Evolutionary conservation across 169 alveolate genomes (phyloP).

Genomic region (Gregarina niphandrodes): DNA sequence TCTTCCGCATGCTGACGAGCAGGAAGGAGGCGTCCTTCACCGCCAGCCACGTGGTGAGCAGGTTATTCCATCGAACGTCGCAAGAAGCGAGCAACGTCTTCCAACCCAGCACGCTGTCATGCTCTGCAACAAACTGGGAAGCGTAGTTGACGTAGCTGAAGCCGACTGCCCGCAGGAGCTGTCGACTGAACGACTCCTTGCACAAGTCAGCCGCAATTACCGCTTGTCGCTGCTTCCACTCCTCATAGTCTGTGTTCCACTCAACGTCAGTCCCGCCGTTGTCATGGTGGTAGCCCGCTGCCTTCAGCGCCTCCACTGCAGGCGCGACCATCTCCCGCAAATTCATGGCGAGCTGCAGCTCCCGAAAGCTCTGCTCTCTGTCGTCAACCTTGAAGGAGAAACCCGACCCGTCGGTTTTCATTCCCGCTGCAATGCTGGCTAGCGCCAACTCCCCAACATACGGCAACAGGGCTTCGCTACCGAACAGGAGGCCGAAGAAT

Average conservation of each 20-base stretch:
- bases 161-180: conserved; percentile 52
- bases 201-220: conserved; percentile 21
- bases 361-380: neutral
- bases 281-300: too few species aligned
- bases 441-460: conserved; percentile 53
- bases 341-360: conserved; percentile 14
- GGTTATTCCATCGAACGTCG: too few species aligned
- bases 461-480: conserved; percentile 56
- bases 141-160: conserved; percentile 64
- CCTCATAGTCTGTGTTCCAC: neutral
- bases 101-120: too few species aligned
- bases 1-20: too few species aligned
- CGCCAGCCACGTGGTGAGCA: too few species aligned
- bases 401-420: neutral
- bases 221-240: neutral
- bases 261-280: too few species aligned
- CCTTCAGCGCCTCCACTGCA: neutral
- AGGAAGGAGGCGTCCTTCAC: too few species aligned
- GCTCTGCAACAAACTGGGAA: conserved; percentile 51
- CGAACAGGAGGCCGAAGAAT: conserved; percentile 57
- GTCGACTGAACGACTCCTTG: conserved; percentile 47
- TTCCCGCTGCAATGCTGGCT: conserved; percentile 47
- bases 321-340: conserved; percentile 4
- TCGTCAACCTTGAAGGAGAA: neutral
- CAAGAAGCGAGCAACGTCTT: too few species aligned